Evolutionary conservation across 225 moss, liverwort and hornwort species (phyloP), one percentile per base, ranked within the genome.

Genomic region (Sphagnum contortum): DNA sequence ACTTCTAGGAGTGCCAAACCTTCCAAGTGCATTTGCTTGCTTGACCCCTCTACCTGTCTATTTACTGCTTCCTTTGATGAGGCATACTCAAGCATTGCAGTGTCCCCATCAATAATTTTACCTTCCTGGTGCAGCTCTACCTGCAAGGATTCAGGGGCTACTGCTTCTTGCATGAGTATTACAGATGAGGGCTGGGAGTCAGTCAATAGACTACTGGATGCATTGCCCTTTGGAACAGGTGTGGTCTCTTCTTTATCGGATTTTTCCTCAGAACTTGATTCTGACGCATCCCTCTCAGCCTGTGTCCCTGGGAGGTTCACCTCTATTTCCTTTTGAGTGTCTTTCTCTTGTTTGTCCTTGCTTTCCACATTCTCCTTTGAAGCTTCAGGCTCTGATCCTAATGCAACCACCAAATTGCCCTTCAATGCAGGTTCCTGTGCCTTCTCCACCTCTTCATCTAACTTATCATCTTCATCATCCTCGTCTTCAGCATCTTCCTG

Each of bases 1-100:
- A 73, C 84, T 48, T 75, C 75, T 10, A 85, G 78, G 56, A 84
- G 71, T 12, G 70, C 67, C 44, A 80, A 73, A 64, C 29, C 77
- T 71, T 84, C 80, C 2, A 75, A 70, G 54, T 76, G 78, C 54
- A 81, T 59, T 73, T 9, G 75, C 63, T 29, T 71, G 12, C 6
- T 68, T 57, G 29, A 29, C 65, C 64, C 68, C 45, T 60, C 70
- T 68, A 67, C 64, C 3, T 69, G 65, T 52, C 66, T 66, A 47
- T 76, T 70, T 65, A 63, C 76, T 48, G 64, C 62, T 49, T 64
- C 55, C n/a, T 29, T 29, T 29, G 29, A 29, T 29, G 29, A 68
- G 50, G 81, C 77, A 10, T 63, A 62, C 11, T 70, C 61, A 44
- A 61, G 47, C 14, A 49, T 48, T 9, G 10, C 47, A 51, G n/a